Evolutionary conservation across 2,329 filamentous ascomycete species (phyloP).

Genomic region (Monilinia vaccinii-corymbosi): DNA sequence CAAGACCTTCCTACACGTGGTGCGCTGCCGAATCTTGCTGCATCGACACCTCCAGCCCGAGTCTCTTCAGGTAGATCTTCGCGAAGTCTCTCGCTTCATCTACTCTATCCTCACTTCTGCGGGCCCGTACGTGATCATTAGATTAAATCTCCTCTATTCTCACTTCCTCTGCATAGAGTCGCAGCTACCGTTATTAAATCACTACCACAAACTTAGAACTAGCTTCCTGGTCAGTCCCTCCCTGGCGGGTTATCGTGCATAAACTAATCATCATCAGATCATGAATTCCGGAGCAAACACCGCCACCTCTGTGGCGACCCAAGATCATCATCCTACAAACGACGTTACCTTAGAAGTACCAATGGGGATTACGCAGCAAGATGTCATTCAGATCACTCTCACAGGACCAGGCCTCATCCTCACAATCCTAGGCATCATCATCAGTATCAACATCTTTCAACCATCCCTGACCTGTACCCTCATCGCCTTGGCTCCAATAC

Average conservation of each 20-base stretch:
- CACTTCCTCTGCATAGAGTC: background rate
- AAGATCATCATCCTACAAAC: background rate
- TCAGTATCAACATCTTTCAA: constrained; percentile 43
- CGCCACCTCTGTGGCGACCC: background rate
- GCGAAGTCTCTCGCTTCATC: background rate
- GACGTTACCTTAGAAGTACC: constrained; percentile 16
- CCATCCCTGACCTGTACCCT: constrained; percentile 40
- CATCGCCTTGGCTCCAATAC: constrained; percentile 40
- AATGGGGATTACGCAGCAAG: constrained; percentile 21
- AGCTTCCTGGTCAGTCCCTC: background rate
- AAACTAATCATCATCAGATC: background rate
- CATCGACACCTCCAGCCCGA: background rate
- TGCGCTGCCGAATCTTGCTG: background rate
- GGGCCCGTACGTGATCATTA: background rate
- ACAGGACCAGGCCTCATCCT: constrained; percentile 30
- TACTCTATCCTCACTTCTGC: background rate
- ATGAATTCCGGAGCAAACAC: background rate
- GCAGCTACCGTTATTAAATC: background rate
- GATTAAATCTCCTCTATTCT: background rate
- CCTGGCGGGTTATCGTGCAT: background rate
- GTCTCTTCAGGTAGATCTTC: background rate
- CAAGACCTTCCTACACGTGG: background rate
- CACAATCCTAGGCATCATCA: constrained; percentile 43
- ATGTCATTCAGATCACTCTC: constrained; percentile 25
- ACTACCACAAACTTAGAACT: background rate